Evolutionary conservation across 2,329 filamentous ascomycete genomes (phyloP).

Genomic region (Trichoderma atroviride): DNA sequence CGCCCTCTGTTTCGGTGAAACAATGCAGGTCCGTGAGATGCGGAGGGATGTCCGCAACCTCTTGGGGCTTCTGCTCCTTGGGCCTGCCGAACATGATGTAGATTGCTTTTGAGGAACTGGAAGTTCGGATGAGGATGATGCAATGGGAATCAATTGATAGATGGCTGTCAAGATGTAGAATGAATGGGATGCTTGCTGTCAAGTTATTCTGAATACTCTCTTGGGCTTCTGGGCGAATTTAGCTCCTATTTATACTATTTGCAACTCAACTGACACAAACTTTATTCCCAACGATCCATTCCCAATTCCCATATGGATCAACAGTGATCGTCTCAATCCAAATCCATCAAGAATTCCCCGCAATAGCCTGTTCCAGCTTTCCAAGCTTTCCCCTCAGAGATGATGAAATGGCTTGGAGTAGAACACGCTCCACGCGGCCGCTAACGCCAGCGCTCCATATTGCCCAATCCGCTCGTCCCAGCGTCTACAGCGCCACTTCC

Average conservation of each 20-base stretch:
- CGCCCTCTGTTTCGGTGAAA: slow-evolving; percentile 63
- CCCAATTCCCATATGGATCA: background rate
- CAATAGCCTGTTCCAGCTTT: background rate
- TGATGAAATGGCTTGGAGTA: slow-evolving; percentile 18
- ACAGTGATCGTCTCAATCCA: background rate
- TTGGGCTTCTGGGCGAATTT: background rate
- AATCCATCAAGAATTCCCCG: background rate
- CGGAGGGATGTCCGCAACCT: slow-evolving; percentile 43
- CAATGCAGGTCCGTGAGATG: slow-evolving; percentile 55
- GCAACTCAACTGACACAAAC: background rate
- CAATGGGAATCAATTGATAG: no score
- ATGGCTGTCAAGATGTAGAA: background rate
- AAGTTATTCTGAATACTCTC: background rate
- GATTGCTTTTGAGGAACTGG: background rate
- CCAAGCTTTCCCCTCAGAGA: background rate
- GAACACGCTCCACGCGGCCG: background rate
- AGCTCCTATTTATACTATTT: slow-evolving; percentile 17
- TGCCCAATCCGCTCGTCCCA: slow-evolving; percentile 6
- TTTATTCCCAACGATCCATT: background rate
- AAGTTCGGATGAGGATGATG: background rate
- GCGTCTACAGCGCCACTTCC: background rate
- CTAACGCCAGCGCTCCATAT: slow-evolving; percentile 5
- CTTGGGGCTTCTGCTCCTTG: slow-evolving; percentile 34
- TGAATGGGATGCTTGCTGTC: no score
- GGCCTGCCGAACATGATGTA: slow-evolving; percentile 29